Conservation (phyloP, 1,284 basidiomycete genomes). For the Ganoderma resinaceum region DNA sequence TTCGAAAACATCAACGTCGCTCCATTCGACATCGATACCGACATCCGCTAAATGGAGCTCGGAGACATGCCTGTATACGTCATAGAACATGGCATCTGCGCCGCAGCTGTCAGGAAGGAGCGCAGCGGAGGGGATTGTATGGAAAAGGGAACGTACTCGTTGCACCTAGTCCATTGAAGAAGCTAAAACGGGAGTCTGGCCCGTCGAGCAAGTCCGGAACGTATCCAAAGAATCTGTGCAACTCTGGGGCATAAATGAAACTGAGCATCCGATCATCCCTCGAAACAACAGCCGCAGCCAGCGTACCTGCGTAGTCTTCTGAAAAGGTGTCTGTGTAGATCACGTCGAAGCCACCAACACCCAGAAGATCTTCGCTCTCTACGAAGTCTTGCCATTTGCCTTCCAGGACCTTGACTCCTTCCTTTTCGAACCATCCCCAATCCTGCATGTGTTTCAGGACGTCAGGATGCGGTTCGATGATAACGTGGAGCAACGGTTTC, state of each 20-base stretch:
- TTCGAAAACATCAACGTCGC: slow-evolving; percentile 67
- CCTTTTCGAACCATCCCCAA: slow-evolving; percentile 79
- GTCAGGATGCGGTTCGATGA: slow-evolving; percentile 95
- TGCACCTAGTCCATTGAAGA: slow-evolving; percentile 97
- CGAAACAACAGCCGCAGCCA: neutral
- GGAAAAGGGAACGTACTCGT: slow-evolving; percentile 68
- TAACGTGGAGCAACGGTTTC: slow-evolving; percentile 80
- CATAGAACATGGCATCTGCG: slow-evolving; percentile 86
- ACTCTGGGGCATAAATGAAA: slow-evolving; percentile 49
- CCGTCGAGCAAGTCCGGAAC: slow-evolving; percentile 85
- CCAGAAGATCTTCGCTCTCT: slow-evolving; percentile 59
- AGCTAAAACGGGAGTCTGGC: slow-evolving; percentile 85
- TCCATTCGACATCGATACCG: slow-evolving; percentile 80
- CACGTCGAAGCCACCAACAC: slow-evolving; percentile 81
- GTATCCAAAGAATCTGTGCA: slow-evolving; percentile 85
- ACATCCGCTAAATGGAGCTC: slow-evolving; percentile 88
- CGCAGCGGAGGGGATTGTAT: neutral
- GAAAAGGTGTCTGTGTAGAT: slow-evolving; percentile 97
- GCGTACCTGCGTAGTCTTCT: slow-evolving; percentile 79
- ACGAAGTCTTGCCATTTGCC: slow-evolving; percentile 93
- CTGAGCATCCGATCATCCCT: slow-evolving; percentile 7
- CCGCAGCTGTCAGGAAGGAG: slow-evolving; percentile 13
- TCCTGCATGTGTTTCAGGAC: slow-evolving; percentile 82
- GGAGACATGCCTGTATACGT: slow-evolving; percentile 88
- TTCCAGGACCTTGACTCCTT: slow-evolving; percentile 84